phyloP scores from a whole-genome alignment of 305 asterid genomes.

The Andrographis paniculata region DNA sequence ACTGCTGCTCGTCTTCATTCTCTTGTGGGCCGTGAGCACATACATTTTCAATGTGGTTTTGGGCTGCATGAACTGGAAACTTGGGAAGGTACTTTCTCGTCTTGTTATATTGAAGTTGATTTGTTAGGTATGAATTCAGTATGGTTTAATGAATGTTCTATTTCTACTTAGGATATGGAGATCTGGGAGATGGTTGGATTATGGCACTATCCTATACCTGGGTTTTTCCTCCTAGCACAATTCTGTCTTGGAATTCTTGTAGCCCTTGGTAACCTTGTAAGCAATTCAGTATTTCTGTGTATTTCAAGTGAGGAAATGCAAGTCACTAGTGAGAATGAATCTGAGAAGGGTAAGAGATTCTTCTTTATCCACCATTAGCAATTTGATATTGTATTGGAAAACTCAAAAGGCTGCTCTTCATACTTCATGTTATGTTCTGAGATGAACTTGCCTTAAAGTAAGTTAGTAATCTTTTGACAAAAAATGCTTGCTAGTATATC shows the following conservation, averaged over 20 bases:
- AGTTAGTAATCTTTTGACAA: background rate
- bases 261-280: constrained; percentile 97
- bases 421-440: background rate
- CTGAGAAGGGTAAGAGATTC: constrained; percentile 58
- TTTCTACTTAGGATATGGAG: constrained; percentile 74
- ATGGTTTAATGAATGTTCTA: background rate
- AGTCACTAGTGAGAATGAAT: constrained; percentile 39
- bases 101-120: constrained; percentile 1
- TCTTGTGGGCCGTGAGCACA: constrained; percentile 97
- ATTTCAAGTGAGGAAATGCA: constrained; percentile 75
- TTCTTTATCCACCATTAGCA: background rate
- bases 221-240: constrained; percentile 92
- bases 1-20: constrained; percentile 94
- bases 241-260: constrained; percentile 95
- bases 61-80: constrained; percentile 81
- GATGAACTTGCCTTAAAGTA: background rate
- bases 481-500: background rate
- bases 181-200: constrained; percentile 99
- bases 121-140: constrained; percentile 1
- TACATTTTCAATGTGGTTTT: constrained; percentile 88
- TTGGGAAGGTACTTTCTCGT: constrained; percentile 68
- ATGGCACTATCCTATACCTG: constrained; percentile 99
- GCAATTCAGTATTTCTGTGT: constrained; percentile 74
- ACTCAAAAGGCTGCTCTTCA: background rate
- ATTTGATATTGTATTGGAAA: background rate